phyloP scores from a whole-genome alignment of 2,329 filamentous ascomycete genomes.

The Aureobasidium musti region DNA sequence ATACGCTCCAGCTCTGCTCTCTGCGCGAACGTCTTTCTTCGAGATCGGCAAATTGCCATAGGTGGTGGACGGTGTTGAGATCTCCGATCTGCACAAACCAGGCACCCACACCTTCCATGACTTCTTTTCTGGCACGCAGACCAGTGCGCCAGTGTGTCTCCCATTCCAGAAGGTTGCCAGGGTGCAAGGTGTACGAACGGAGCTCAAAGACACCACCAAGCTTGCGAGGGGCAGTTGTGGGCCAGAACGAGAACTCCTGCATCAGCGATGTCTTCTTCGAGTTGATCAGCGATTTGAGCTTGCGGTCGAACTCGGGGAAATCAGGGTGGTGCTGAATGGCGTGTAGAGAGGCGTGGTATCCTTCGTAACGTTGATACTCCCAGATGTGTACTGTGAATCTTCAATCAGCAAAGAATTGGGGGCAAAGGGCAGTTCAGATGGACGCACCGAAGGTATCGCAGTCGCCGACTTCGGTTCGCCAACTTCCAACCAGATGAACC shows the following conservation, averaged over 20 bases:
- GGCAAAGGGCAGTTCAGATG: not conserved
- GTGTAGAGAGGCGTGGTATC: constrained; percentile 90
- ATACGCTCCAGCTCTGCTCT: constrained; percentile 92
- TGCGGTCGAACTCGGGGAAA: constrained; percentile 77
- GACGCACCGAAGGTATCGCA: constrained; percentile 89
- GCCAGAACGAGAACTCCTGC: constrained; percentile 99
- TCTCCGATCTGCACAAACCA: constrained; percentile 99
- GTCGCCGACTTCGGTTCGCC: constrained; percentile 96
- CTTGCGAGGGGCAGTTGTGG: constrained; percentile 83
- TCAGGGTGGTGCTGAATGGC: constrained; percentile 80
- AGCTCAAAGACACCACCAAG: constrained; percentile 94
- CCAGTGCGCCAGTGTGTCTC: constrained; percentile 97
- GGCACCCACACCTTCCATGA: constrained; percentile 91
- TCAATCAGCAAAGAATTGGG: not conserved
- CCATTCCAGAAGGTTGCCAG: constrained; percentile 95
- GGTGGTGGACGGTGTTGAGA: constrained; percentile 93
- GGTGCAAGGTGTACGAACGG: constrained; percentile 93
- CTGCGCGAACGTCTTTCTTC: constrained; percentile 88
- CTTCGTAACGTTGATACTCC: constrained; percentile 97
- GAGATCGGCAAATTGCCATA: constrained; percentile 98
- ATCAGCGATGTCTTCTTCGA: constrained; percentile 88
- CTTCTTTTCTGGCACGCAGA: constrained; percentile 84
- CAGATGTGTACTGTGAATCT: constrained; percentile 84
- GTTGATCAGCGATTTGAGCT: constrained; percentile 81
- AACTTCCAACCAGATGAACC: constrained; percentile 94